A percentile compares a stretch with the other conserved stretches of the same genome.
These are phyloP conservation scores for Anthracocystis setariae DNA, from an alignment of 1,284 basidiomycete species.

Conservation along the genomic window DNA sequence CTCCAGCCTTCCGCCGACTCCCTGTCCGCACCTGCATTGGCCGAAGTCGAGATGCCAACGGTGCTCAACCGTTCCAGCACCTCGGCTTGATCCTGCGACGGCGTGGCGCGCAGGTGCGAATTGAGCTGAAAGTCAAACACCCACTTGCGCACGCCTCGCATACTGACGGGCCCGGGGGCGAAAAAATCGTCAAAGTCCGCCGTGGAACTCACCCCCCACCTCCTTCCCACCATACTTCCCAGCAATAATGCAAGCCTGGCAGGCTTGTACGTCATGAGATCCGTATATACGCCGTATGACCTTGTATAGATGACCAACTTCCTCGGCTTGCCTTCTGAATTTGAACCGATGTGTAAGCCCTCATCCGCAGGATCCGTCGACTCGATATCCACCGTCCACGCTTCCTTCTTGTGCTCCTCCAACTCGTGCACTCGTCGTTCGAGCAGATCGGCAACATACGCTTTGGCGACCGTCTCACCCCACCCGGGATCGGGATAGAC, in stretches of 20 bases:
- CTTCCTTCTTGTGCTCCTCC: slow-evolving; percentile 2
- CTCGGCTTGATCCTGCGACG: slow-evolving; percentile 65
- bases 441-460: slow-evolving; percentile 7
- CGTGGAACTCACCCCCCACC: slow-evolving; percentile 68
- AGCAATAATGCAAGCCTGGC: slow-evolving; percentile 69
- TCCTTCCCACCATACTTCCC: slow-evolving; percentile 48
- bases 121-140: slow-evolving; percentile 35
- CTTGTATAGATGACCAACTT: slow-evolving; percentile 69
- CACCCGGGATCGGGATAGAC: slow-evolving; percentile 27
- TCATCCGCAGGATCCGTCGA: slow-evolving; percentile 33
- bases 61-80: slow-evolving; percentile 67
- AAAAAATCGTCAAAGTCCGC: slow-evolving; percentile 70
- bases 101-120: slow-evolving; percentile 8
- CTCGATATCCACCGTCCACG: slow-evolving; percentile 16
- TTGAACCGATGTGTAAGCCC: slow-evolving; percentile 4
- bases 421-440: slow-evolving; percentile 14
- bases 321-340: not conserved
- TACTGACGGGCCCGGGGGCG: slow-evolving; percentile 5
- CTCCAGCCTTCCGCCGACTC: not conserved
- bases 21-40: slow-evolving; percentile 67
- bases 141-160: slow-evolving; percentile 4
- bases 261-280: slow-evolving; percentile 72
- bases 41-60: slow-evolving; percentile 64
- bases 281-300: slow-evolving; percentile 73
- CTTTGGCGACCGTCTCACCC: slow-evolving; percentile 23